Evolutionary conservation across 2,329 filamentous ascomycete genomes (phyloP).

Genomic region (Penicillium aurantiogriseum): DNA sequence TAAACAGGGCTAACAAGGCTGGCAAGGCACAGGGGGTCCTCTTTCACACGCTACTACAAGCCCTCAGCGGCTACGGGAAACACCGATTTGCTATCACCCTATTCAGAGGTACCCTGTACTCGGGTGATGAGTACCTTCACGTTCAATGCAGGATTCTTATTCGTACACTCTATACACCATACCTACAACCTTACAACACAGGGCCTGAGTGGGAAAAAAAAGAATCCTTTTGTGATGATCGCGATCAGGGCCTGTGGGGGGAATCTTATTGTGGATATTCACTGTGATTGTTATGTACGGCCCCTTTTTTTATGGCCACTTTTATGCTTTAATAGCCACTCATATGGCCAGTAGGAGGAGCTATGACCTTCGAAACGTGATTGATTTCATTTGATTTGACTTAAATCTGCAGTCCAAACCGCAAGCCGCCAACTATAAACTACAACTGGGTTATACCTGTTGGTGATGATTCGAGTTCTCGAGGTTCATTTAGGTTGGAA

Average conservation of each 20-base stretch:
- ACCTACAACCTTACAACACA: neutral
- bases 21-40: constrained; percentile 4
- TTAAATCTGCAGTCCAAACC: neutral
- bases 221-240: constrained; percentile 2
- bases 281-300: constrained; percentile 1
- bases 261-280: constrained; percentile 6
- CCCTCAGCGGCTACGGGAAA: constrained; percentile 18
- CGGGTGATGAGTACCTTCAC: neutral
- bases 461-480: neutral
- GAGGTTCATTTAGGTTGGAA: neutral
- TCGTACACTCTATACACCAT: neutral
- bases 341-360: constrained; percentile 5
- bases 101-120: neutral
- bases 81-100: constrained; percentile 2
- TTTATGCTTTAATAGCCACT: neutral
- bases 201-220: constrained; percentile 4
- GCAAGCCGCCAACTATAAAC: neutral
- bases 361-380: constrained; percentile 12
- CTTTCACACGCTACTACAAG: constrained; percentile 11
- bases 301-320: constrained; percentile 9
- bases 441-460: neutral
- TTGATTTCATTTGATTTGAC: constrained; percentile 4
- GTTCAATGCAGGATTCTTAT: neutral
- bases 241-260: constrained; percentile 10
- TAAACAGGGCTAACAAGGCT: constrained; percentile 8